A percentile compares a stretch with the other conserved stretches of the same genome.
phyloP scores from a whole-genome alignment of 148 eudicot species.

The Rhododendron ovatum region DNA sequence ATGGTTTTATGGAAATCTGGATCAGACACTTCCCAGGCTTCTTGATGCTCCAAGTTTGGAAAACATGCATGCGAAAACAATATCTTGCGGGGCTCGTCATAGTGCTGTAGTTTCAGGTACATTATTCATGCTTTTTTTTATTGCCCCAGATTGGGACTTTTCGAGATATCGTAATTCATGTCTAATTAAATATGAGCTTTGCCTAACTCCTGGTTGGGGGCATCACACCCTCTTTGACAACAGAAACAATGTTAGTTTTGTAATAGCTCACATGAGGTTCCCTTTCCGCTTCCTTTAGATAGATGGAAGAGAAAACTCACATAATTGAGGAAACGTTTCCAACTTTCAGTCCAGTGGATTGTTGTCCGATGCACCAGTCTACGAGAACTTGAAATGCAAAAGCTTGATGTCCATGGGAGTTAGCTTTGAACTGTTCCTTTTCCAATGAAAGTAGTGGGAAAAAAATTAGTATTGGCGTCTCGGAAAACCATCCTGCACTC shows the following conservation, averaged over 20 bases:
- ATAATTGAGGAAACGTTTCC: not conserved
- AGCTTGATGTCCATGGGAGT: not conserved
- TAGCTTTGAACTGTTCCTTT: not conserved
- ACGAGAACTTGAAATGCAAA: not conserved
- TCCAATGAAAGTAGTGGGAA: not conserved
- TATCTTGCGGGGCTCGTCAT: slow-evolving; percentile 98
- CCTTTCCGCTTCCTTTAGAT: not conserved
- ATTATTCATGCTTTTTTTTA: not conserved
- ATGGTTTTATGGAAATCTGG: not conserved
- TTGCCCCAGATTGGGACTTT: not conserved
- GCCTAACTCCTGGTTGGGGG: not conserved
- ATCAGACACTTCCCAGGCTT: slow-evolving; percentile 79
- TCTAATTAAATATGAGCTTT: not conserved
- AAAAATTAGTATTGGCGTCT: not conserved
- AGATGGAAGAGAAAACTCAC: not conserved
- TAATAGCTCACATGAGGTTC: not conserved
- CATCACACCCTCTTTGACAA: not conserved
- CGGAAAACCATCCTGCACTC: not conserved
- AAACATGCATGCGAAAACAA: slow-evolving; percentile 47
- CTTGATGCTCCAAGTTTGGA: slow-evolving; percentile 82
- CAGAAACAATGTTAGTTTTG: not conserved
- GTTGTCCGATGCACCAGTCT: not conserved
- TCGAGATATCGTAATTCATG: not conserved
- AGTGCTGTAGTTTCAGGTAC: slow-evolving; percentile 87
- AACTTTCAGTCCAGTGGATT: not conserved